Evolutionary conservation across 1,139 yeast genomes (phyloP), one percentile per base, ranked within the genome.

Genomic region (Geotrichum klebahnii): DNA sequence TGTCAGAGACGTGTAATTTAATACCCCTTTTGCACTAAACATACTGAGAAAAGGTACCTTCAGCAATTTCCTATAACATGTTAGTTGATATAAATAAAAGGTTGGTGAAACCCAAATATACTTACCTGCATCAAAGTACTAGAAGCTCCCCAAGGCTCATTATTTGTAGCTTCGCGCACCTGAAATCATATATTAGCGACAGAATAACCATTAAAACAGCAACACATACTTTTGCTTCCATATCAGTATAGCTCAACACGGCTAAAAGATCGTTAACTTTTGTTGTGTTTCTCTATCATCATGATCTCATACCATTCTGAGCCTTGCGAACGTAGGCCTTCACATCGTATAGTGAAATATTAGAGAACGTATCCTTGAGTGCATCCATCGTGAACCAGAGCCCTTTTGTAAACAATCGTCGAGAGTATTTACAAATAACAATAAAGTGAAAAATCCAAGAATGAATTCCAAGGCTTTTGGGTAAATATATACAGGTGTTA

Each of bases 141-240:
- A 1, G 95, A 82, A 2, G 97, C 95, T 14, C 98, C 98, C 99
- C 99, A 92, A 1, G 98, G 98, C 69, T 92, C 99, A 66, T 92
- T 92, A 67, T 92, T 92, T 51, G 98, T 92, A 43, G 97, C 97
- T 68, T 92, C 97, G 57, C 98, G 81, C 17, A 67, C 65, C 63
- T 60, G 36, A 17, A 4, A 14, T 10, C 6, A 37, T 26, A 36
- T 6, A 24, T 29, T 19, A 40, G 44, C 5, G 3, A 14, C 24
- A 14, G 14, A 9, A 10, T 9, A 34, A 6, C 5, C 19, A 5
- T 6, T n/a, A 17, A 34, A 23, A 17, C 4, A 8, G 20, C 6
- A n/a, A 26, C 17, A 17, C 39, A 24, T 32, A 89, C 98, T 68
- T 86, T 89, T 43, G 96, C 84, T 70, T 92, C 98, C 84, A 87